Conservation (phyloP, 78 protist species). For the Dictyostelium capitatum region DNA sequence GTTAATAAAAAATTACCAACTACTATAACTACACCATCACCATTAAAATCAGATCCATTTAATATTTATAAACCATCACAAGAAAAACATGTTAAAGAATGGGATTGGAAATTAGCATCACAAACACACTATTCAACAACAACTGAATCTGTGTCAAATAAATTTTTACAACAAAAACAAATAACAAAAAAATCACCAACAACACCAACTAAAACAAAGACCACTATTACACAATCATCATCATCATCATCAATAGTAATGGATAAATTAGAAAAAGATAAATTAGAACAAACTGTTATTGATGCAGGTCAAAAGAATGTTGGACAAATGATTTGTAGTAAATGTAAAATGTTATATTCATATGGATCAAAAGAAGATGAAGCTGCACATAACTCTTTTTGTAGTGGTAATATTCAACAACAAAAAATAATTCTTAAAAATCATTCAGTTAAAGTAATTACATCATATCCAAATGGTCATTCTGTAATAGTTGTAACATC, state of each 20-base stretch:
- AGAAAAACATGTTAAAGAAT: constrained; percentile 23
- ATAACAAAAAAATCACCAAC: not conserved
- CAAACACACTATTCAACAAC: constrained; percentile 9
- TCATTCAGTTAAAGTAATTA: not conserved
- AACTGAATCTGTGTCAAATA: not conserved
- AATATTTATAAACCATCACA: not conserved
- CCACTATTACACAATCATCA: not conserved
- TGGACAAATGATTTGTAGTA: constrained; percentile 53
- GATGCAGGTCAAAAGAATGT: constrained; percentile 51
- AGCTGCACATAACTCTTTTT: constrained; percentile 29
- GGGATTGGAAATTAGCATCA: constrained; percentile 77
- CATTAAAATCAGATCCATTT: not conserved
- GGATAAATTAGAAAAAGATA: not conserved
- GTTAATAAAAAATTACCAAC: not conserved
- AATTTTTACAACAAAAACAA: not conserved
- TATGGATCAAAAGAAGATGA: constrained; percentile 59
- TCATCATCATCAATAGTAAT: not conserved
- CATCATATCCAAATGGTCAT: constrained; percentile 40
- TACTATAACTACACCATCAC: not conserved
- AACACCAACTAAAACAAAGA: not conserved
- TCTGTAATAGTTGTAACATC: not conserved
- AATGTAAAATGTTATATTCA: constrained; percentile 69
- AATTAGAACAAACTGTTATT: constrained; percentile 67
- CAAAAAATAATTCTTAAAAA: constrained; percentile 43
- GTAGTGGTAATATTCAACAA: constrained; percentile 24